Base-by-base conservation (phyloP, 2,329 filamentous ascomycete genomes). In the Scedosporium aurantiacum region DNA sequence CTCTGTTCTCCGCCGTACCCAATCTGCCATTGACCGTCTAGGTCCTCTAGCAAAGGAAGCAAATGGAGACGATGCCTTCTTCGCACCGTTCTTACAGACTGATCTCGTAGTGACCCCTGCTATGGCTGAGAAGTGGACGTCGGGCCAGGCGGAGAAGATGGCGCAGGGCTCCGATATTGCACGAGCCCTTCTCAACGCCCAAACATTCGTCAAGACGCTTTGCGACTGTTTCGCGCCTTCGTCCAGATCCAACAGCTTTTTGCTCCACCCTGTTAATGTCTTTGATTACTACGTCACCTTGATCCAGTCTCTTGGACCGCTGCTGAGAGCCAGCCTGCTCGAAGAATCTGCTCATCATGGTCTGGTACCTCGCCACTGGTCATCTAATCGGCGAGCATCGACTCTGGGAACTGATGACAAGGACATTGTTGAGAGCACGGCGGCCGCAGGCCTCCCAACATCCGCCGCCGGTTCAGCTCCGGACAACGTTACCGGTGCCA, bases 211-310 rank as follows among this genome's bases (percentile, higher is more conserved):
- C 45, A 87, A 86, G 66, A 85, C 90, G 23, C 79, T 95, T 40
- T 86, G 85, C 40, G 82, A 89, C 62, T 87, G 88, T 63, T 96
- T 90, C 70, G 84, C 86, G 58, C 86, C 83, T 69, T 84, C 84
- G 62, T 82, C 83, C 60, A 82, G 90, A 62, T 82, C 86, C 27
- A 79, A 83, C 59, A 77, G 76, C 8, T 82, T 84, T 32, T 82
- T 87, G 10, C 89, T 97, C 68, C 85, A 83, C 61, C 82, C 85
- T 27, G 82, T 95, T 66, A 96, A 96, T 69, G 81, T 96, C 23
- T 90, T 87, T 37, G 93, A 97, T 71, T 87, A 90, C 70, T 96
- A 96, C 70, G 78, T 84, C 54, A 75, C 79, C n/a, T 76, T 97
- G 43, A 81, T 96, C 25, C 82, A 84, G 64, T 85, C 85, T 27